phyloP scores from a whole-genome alignment of 495 filamentous ascomycete genomes.

The Pyronema domesticum region DNA sequence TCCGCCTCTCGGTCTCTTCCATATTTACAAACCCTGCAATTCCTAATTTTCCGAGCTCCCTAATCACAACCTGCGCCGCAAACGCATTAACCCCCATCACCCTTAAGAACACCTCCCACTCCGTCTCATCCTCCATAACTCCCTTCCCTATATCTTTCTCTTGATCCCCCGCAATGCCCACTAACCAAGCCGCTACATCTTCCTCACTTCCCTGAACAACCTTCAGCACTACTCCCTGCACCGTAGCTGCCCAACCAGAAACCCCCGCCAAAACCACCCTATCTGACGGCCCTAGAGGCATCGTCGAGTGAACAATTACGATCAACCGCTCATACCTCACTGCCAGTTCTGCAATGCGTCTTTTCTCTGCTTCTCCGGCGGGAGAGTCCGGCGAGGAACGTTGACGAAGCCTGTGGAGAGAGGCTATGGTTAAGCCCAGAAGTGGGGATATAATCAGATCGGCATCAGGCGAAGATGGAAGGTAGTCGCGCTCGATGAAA shows the following conservation, averaged over 20 bases:
- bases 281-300: slow-evolving; percentile 29
- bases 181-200: slow-evolving; percentile 41
- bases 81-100: slow-evolving; percentile 61
- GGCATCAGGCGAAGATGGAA: slow-evolving; percentile 38
- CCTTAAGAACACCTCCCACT: slow-evolving; percentile 59
- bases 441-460: slow-evolving; percentile 58
- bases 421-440: slow-evolving; percentile 52
- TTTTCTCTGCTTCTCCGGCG: slow-evolving; percentile 33
- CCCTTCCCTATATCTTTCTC: slow-evolving; percentile 26
- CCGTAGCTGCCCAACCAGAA: slow-evolving; percentile 30
- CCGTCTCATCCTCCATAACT: slow-evolving; percentile 35
- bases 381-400: slow-evolving; percentile 28
- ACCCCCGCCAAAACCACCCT: slow-evolving; percentile 37
- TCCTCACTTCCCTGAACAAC: slow-evolving; percentile 41
- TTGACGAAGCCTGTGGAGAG: slow-evolving; percentile 57
- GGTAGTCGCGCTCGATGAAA: slow-evolving; percentile 45
- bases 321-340: slow-evolving; percentile 49
- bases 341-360: slow-evolving; percentile 39
- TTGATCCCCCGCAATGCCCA: slow-evolving; percentile 31
- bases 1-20: slow-evolving; percentile 30
- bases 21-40: slow-evolving; percentile 42
- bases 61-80: slow-evolving; percentile 55
- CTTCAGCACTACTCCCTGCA: slow-evolving; percentile 24
- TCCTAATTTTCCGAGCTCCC: slow-evolving; percentile 29
- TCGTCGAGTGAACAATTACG: slow-evolving; percentile 39